Conservation (phyloP, 164 flowering plant species). For the Cinnamomum micranthum region DNA sequence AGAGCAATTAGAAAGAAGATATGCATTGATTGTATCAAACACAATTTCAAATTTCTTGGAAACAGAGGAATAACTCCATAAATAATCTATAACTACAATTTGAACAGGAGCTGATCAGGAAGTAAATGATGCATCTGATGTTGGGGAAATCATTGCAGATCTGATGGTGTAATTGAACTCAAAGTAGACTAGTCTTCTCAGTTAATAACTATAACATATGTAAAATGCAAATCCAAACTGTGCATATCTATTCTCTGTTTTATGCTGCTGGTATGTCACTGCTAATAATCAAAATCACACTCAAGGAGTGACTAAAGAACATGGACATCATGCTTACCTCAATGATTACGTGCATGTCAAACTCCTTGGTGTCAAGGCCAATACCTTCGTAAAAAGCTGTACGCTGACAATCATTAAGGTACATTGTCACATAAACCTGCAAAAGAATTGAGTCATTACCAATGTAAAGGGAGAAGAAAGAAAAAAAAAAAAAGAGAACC, state of each 20-base stretch:
- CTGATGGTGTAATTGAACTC: neutral
- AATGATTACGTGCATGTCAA: constrained; percentile 97
- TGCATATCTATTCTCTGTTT: no score
- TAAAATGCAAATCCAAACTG: neutral
- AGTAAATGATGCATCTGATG: neutral
- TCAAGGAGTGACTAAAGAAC: no score
- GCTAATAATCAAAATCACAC: neutral
- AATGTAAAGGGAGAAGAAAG: neutral
- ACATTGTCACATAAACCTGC: constrained; percentile 98
- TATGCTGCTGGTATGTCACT: neutral
- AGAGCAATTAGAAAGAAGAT: no score
- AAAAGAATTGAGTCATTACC: neutral
- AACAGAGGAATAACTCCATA: no score
- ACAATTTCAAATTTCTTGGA: no score
- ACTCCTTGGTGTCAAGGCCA: constrained; percentile 93
- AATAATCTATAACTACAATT: no score
- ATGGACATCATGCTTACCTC: constrained; percentile 48
- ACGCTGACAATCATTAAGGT: constrained; percentile 89
- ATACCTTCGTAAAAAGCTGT: constrained; percentile 95
- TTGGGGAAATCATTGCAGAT: neutral
- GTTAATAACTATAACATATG: no score
- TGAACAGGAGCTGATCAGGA: neutral
- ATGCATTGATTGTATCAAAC: no score
- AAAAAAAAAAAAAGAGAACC: neutral
- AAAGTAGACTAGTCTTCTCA: neutral